Conservation (phyloP, 2,329 filamentous ascomycete genomes). For the Fusarium sp. region DNA sequence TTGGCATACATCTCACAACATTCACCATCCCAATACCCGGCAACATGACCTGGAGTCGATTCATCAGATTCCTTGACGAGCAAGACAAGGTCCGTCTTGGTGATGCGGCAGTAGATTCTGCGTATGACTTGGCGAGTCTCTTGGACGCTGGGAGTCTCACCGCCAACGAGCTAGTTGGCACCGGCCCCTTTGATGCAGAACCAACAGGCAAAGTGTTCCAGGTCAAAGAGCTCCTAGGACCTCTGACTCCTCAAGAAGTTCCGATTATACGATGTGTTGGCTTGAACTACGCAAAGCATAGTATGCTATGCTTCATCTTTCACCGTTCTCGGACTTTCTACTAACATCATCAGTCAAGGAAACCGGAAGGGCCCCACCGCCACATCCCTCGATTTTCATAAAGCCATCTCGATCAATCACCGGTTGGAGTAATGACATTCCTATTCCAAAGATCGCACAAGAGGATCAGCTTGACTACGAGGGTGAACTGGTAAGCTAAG, state of each 20-base stretch:
- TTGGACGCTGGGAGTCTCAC: slow-evolving; percentile 10
- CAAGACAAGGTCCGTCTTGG: slow-evolving; percentile 5
- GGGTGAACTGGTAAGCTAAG: slow-evolving; percentile 23
- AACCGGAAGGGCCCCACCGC: slow-evolving; percentile 19
- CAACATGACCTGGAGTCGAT: slow-evolving; percentile 18
- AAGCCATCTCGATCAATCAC: slow-evolving; percentile 20
- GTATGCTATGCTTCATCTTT: not conserved
- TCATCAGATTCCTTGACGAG: slow-evolving; percentile 20
- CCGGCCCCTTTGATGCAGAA: slow-evolving; percentile 7
- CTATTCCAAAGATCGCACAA: slow-evolving; percentile 18
- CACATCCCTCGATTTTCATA: slow-evolving; percentile 17
- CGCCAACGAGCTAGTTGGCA: slow-evolving; percentile 3
- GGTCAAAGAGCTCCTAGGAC: slow-evolving; percentile 16
- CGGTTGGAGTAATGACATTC: slow-evolving; percentile 12
- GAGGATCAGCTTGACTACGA: slow-evolving; percentile 29
- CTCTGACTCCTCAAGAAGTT: slow-evolving; percentile 7
- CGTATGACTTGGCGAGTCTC: slow-evolving; percentile 4
- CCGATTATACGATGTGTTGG: slow-evolving; percentile 26
- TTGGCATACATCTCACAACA: too few species aligned
- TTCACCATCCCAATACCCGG: not conserved
- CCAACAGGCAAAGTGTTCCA: slow-evolving; percentile 4
- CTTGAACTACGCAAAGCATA: slow-evolving; percentile 30
- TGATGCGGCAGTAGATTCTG: slow-evolving; percentile 5
- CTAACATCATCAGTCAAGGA: slow-evolving; percentile 21
- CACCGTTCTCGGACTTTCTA: too few species aligned